Evolutionary conservation across 768 basidiomycete genomes (phyloP).

Genomic region (Fistulinella prunicolor): DNA sequence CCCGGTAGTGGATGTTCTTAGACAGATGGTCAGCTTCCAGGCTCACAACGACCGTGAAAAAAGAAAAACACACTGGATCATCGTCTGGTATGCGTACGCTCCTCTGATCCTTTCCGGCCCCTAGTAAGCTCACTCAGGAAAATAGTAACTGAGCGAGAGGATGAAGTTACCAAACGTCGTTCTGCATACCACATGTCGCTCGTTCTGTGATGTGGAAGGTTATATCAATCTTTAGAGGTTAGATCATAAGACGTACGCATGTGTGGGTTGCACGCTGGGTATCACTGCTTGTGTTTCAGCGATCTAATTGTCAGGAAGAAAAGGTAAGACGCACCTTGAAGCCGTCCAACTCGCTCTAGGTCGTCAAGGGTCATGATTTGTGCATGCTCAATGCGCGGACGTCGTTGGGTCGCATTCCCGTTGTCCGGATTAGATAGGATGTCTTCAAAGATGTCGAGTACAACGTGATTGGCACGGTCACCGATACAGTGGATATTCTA

Average conservation of each 20-base stretch:
- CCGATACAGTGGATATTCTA: slow-evolving; percentile 90
- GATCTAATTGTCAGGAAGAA: neutral
- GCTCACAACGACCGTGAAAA: neutral
- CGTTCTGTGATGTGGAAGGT: slow-evolving; percentile 43
- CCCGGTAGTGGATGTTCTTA: slow-evolving; percentile 48
- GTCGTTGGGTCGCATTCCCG: slow-evolving; percentile 37
- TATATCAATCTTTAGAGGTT: neutral
- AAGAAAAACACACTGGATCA: slow-evolving; percentile 55
- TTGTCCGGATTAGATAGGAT: slow-evolving; percentile 38
- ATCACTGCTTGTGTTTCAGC: slow-evolving; percentile 53
- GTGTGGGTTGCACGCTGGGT: slow-evolving; percentile 90
- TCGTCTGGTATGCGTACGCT: slow-evolving; percentile 85
- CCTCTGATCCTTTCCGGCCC: slow-evolving; percentile 80
- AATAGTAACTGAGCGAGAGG: neutral
- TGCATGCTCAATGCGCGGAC: slow-evolving; percentile 89
- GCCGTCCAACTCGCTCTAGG: slow-evolving; percentile 59
- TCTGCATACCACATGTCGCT: slow-evolving; percentile 96
- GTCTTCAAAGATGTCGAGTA: slow-evolving; percentile 80
- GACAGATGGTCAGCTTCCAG: neutral
- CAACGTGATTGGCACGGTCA: slow-evolving; percentile 80
- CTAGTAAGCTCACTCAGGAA: slow-evolving; percentile 35
- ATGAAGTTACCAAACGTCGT: slow-evolving; percentile 55
- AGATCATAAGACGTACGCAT: slow-evolving; percentile 45
- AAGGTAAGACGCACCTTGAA: slow-evolving; percentile 57
- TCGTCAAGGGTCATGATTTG: slow-evolving; percentile 80